Percentiles rank a stretch among this genome's conserved stretches.
phyloP scores from a whole-genome alignment of 2,329 filamentous ascomycete species.

The Peltaster fructicola region DNA sequence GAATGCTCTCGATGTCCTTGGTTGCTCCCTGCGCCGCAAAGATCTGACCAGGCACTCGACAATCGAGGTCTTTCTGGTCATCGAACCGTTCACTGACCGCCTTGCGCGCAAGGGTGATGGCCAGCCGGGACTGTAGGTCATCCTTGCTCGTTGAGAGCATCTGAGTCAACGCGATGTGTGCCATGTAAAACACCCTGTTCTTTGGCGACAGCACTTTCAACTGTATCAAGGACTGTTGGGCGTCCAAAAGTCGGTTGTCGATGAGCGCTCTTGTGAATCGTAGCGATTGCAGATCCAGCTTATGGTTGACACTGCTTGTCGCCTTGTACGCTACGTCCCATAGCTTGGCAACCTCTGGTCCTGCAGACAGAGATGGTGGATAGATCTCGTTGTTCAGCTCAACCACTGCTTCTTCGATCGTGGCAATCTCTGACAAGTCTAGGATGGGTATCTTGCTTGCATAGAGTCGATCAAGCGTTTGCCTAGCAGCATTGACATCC shows the following conservation, averaged over 20 bases:
- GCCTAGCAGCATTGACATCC: constrained; percentile 6
- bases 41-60: constrained; percentile 17
- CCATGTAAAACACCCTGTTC: constrained; percentile 17
- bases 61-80: constrained; percentile 13
- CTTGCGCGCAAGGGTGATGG: constrained; percentile 15
- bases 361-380: constrained; percentile 11
- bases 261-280: constrained; percentile 16
- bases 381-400: constrained; percentile 10
- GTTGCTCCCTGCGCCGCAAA: constrained; percentile 13
- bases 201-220: constrained; percentile 15
- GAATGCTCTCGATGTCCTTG: constrained; percentile 13
- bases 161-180: constrained; percentile 18
- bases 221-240: constrained; percentile 18
- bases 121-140: constrained; percentile 14
- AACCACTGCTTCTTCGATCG: constrained; percentile 15
- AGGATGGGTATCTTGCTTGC: constrained; percentile 10
- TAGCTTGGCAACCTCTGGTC: constrained; percentile 15
- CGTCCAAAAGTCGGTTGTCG: constrained; percentile 16
- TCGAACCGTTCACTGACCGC: constrained; percentile 17
- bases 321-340: constrained; percentile 17
- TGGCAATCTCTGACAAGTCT: constrained; percentile 12
- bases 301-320: constrained; percentile 8
- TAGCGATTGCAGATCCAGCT: constrained; percentile 12
- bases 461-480: constrained; percentile 11
- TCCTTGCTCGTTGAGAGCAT: constrained; percentile 13